Evolutionary conservation across 495 filamentous ascomycete species (phyloP).

Genomic region (Xylaria castorea): DNA sequence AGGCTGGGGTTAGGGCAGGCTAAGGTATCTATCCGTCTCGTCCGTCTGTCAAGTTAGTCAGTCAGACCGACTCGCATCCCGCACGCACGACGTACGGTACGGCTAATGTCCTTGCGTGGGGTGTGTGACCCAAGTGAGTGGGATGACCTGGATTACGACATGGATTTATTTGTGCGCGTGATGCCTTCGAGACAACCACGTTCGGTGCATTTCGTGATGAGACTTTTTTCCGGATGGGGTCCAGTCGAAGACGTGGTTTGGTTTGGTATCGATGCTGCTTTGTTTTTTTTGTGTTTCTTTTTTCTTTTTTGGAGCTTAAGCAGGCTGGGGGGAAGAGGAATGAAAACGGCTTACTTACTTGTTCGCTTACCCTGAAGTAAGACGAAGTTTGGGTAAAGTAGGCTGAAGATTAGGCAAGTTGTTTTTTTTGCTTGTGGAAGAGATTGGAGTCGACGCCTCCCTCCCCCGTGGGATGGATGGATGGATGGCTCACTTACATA

Average conservation of each 20-base stretch:
- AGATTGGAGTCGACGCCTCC: neutral
- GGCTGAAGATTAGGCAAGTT: neutral
- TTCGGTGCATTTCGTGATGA: neutral
- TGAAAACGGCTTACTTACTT: neutral
- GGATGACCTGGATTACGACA: neutral
- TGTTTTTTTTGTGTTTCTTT: neutral
- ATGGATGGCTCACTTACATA: neutral
- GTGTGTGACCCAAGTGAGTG: slow-evolving; percentile 3
- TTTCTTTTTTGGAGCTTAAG: neutral
- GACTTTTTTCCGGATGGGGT: neutral
- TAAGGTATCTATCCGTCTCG: slow-evolving; percentile 2
- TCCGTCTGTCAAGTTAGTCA: neutral
- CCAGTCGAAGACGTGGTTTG: neutral
- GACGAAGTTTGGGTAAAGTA: slow-evolving; percentile 4
- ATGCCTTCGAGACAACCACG: neutral
- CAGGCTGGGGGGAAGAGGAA: neutral
- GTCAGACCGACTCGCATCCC: neutral
- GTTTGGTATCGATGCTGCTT: neutral
- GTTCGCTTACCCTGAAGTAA: neutral
- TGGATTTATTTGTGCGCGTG: neutral
- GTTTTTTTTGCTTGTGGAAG: neutral
- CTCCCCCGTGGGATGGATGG: neutral
- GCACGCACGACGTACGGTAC: too few species aligned
- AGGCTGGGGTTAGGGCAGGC: neutral
- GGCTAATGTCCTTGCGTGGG: slow-evolving; percentile 12